Base-by-base conservation (phyloP, 176 grass and related monocot genomes). In the Pontederia paniculata region DNA sequence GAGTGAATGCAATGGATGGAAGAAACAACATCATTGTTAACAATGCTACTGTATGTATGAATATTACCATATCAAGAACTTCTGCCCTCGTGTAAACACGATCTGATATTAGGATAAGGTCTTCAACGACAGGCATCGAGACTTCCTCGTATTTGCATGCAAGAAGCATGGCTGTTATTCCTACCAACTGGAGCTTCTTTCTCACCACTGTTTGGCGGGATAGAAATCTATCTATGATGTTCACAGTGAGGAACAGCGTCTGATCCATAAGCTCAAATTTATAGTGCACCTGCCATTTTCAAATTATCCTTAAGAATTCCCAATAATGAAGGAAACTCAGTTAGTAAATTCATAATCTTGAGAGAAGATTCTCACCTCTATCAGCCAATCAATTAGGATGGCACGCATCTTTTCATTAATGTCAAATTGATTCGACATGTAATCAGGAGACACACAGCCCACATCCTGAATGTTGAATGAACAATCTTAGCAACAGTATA, bases 101-200 rank as follows among this genome's bases (percentile, higher is more conserved):
- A 31, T 91, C 87, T 59, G 80, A 84, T 63, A 98, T 93, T 16
- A 80, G 49, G 16, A 93, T 68, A 46, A 88, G 75, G 74, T 98
- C 94, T 58, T 88, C 80, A 23, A 98, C 94, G 49, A 91, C 69
- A 11, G 87, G 93, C 44, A 98, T 86, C n/a, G 87, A 72, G 2
- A 93, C 83, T 70, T 98, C 83, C 62, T 98, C 93, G 14, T 88
- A 98, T 69, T 98, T 98, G 43, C 77, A 88, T 52, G 94, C 94
- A 80, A 98, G 77, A 71, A 98, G 75, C 87, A 98, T 50, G 72
- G 94, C 83, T 58, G 87, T 98, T 41, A 98, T 69, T 62, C 93
- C 93, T 44, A 88, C 93, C 28, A 91, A 52, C 73, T 91, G 93
- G 18, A 98, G 67, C 62, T 98, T 98, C 69, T 88, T 91, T 64